Evolutionary conservation across 1,284 basidiomycete species (phyloP), one percentile per base, ranked within the genome.

Genomic region (Trichosporon ovoides): DNA sequence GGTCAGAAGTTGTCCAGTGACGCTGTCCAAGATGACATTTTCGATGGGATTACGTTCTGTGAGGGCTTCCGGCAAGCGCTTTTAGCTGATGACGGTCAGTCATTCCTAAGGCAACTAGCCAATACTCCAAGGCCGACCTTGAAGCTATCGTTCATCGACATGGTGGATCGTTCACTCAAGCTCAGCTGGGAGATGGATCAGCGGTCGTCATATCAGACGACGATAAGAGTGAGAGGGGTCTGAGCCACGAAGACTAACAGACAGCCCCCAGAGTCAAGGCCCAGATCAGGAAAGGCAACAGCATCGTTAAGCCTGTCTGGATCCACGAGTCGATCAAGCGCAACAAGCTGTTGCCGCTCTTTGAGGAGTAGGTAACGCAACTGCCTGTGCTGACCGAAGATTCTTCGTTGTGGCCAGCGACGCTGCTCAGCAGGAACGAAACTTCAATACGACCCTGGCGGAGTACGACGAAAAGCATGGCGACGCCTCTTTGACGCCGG

Each of bases 241-340:
- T 35, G 9, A 16, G 13, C 10, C 11, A 14, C 28, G 6, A 19
- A 9, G 9, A 9, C 55, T 59, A 40, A 58, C 20, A 37, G 7
- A 14, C 54, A 77, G 74, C 67, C 34, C 70, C 77, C 16, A 60
- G 68, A 52, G 72, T 69, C 28, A 74, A 71, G 82, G 68, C 80
- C 83, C 67, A 86, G 84, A 73, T 70, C 34, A 66, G 70, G 38
- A 73, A 75, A 36, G 73, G 71, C 1, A 64, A 87, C 61, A 87
- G 90, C 68, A 82, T 94, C 52, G 78, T 95, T 56, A 85, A 82
- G 55, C 89, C 92, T 0, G 77, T 82, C 33, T 96, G 91, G 91
- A 80, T 96, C 52, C 72, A 81, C 46, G 88, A 91, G 67, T 91
- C 86, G n/a, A 81, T 93, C 43, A 78, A 81, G 3, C 77, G 80